These are phyloP conservation scores for Ilyonectria sp. DNA, from an alignment of 2,329 filamentous ascomycete genomes.

Conservation along the genomic window DNA sequence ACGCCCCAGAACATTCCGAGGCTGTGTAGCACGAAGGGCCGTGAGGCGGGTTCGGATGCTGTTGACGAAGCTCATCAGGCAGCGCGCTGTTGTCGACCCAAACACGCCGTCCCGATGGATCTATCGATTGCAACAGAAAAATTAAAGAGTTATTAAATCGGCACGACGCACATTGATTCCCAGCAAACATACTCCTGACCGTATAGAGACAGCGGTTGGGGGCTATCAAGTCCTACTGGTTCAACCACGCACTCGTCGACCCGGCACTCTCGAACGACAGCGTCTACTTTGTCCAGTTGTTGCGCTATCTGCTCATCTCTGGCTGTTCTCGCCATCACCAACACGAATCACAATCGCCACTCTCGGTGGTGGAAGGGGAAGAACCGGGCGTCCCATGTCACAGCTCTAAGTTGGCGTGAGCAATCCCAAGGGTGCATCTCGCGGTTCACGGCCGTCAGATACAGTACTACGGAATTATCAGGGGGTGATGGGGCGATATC, in stretches of 20 bases:
- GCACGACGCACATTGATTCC: neutral
- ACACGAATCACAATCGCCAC: conserved; percentile 27
- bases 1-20: neutral
- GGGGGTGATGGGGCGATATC: neutral
- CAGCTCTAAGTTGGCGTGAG: neutral
- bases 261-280: conserved; percentile 3
- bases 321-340: conserved; percentile 12
- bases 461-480: neutral
- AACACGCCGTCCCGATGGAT: neutral
- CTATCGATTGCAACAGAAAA: conserved; percentile 6
- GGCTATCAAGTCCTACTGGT: neutral
- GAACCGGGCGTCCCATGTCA: neutral
- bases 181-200: conserved; percentile 1
- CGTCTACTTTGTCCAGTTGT: neutral
- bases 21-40: conserved; percentile 10
- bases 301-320: conserved; percentile 5
- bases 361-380: neutral
- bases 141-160: neutral
- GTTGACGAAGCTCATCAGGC: neutral
- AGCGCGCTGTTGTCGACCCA: neutral
- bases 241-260: neutral
- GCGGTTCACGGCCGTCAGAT: neutral
- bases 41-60: neutral
- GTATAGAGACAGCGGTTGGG: conserved; percentile 5
- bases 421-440: neutral